A percentile compares a stretch with the other conserved stretches of the same genome.
These are phyloP conservation scores for Coprinellus micaceus DNA, from an alignment of 768 basidiomycete genomes.

Conservation along the genomic window DNA sequence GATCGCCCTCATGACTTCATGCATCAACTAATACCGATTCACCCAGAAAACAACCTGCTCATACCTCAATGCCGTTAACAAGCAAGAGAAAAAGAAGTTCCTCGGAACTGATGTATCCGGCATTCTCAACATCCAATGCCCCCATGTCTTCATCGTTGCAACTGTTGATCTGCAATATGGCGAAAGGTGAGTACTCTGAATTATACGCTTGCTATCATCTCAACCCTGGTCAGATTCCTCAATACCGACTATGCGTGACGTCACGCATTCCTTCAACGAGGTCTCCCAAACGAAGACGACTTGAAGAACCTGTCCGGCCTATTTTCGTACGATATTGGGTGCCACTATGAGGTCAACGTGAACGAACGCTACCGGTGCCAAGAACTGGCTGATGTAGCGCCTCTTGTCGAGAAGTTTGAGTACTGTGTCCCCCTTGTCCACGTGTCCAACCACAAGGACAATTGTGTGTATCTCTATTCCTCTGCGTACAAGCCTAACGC, in stretches of 20 bases:
- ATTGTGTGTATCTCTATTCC: constrained; percentile 21
- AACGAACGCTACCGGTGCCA: constrained; percentile 11
- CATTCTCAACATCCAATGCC: constrained; percentile 25
- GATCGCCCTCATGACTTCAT: neutral
- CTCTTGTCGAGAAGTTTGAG: constrained; percentile 6
- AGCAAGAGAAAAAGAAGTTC: constrained; percentile 25
- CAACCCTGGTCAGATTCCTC: constrained; percentile 14
- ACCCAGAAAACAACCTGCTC: constrained; percentile 19
- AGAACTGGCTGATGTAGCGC: constrained; percentile 11
- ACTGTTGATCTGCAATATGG: constrained; percentile 26
- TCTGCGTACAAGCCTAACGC: constrained; percentile 17
- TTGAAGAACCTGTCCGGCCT: neutral
- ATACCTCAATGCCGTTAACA: constrained; percentile 22
- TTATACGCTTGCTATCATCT: neutral
- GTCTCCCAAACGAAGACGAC: neutral
- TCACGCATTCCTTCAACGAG: constrained; percentile 8
- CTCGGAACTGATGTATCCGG: constrained; percentile 24
- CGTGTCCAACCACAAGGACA: constrained; percentile 24
- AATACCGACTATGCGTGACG: constrained; percentile 20
- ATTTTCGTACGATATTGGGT: constrained; percentile 25
- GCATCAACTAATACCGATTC: neutral
- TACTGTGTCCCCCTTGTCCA: constrained; percentile 21
- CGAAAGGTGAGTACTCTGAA: constrained; percentile 18
- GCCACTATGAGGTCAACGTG: constrained; percentile 18
- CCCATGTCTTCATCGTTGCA: constrained; percentile 19